These are phyloP conservation scores for Cruciata laevipes DNA, from an alignment of 257 asterid species.

Conservation along the genomic window DNA sequence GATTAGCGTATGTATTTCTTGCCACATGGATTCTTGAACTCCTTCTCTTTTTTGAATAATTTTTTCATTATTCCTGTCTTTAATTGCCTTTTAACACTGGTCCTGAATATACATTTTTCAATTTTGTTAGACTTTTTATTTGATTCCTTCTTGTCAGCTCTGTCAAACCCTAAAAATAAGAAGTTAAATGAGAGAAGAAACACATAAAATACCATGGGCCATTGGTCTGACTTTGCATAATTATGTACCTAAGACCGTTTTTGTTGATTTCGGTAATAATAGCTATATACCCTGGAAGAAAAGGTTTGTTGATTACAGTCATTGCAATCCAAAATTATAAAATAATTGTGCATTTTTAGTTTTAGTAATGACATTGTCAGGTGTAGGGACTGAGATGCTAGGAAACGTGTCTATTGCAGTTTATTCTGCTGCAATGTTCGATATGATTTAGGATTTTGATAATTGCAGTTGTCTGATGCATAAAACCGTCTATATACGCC, in stretches of 20 bases:
- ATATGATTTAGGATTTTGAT: background rate
- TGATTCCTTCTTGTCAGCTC: background rate
- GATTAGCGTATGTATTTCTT: conserved; percentile 63
- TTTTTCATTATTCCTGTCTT: background rate
- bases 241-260: background rate
- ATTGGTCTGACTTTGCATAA: background rate
- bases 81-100: background rate
- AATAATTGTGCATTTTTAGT: background rate
- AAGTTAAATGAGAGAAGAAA: background rate
- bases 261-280: background rate
- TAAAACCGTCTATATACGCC: background rate
- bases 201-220: background rate
- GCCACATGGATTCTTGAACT: background rate
- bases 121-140: background rate
- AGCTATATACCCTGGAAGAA: background rate
- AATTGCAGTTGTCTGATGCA: background rate
- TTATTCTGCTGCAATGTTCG: background rate
- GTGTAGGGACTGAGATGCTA: background rate
- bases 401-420: background rate
- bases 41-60: background rate
- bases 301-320: background rate
- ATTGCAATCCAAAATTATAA: background rate
- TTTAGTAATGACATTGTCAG: background rate
- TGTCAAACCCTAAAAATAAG: too few relatives aligned
- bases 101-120: background rate